Evolutionary conservation across 768 basidiomycete species (phyloP).

Genomic region (Mycena albidolilacea): DNA sequence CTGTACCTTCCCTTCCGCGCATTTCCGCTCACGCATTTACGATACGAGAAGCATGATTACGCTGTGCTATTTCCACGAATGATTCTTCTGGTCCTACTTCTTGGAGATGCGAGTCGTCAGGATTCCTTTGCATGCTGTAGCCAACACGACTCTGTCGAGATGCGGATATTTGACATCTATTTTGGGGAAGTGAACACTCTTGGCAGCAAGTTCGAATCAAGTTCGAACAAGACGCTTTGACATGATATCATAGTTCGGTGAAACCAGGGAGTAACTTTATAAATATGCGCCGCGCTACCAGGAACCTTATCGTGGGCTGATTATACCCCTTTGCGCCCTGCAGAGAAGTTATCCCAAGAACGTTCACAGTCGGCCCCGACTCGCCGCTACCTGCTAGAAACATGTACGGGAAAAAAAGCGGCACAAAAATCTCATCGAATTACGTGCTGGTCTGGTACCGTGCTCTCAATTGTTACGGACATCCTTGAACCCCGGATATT

Average conservation of each 20-base stretch:
- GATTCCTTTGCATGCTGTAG: not conserved
- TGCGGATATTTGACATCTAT: constrained; percentile 3
- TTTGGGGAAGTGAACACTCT: constrained; percentile 8
- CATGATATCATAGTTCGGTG: constrained; percentile 23
- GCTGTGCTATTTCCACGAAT: not conserved
- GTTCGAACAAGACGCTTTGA: constrained; percentile 7
- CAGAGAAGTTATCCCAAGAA: too few relatives aligned
- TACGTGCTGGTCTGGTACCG: not conserved
- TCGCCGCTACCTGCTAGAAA: not conserved
- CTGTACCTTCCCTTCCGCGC: not conserved
- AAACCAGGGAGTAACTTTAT: constrained; percentile 25
- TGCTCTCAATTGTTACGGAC: too few relatives aligned
- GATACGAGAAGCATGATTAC: not conserved
- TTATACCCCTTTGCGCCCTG: not conserved
- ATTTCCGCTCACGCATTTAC: not conserved
- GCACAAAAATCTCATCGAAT: not conserved
- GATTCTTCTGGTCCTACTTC: not conserved
- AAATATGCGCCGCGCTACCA: constrained; percentile 11
- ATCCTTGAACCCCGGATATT: too few relatives aligned
- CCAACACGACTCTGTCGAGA: too few relatives aligned
- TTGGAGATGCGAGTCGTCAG: not conserved
- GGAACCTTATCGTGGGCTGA: constrained; percentile 15
- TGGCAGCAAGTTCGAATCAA: constrained; percentile 19
- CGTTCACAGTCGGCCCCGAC: constrained; percentile 1
- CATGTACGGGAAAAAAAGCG: not conserved